Percentiles rank a stretch among this genome's conserved stretches.
These are phyloP conservation scores for Hyphopichia khmerensis DNA, from an alignment of 1,139 yeast species.

Conservation along the genomic window DNA sequence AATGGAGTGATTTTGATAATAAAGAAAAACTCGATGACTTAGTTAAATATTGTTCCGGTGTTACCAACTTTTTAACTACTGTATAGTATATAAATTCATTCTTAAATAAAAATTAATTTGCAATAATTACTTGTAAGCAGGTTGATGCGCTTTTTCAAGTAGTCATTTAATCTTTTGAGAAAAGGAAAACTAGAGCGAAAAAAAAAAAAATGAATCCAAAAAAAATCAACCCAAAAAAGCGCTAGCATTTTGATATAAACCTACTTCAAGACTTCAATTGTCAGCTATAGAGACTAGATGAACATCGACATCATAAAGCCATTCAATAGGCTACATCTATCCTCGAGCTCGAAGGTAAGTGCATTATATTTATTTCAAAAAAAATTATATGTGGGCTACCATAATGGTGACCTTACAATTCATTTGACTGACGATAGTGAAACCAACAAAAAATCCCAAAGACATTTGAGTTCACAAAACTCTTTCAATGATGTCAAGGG, in stretches of 20 bases:
- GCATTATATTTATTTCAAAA: slow-evolving; percentile 20
- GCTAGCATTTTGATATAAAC: too few relatives aligned
- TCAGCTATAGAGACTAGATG: slow-evolving; percentile 10
- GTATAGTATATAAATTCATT: slow-evolving; percentile 18
- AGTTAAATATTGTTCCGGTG: slow-evolving; percentile 83
- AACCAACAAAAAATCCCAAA: neutral
- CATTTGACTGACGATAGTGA: slow-evolving; percentile 10
- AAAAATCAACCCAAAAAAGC: too few relatives aligned
- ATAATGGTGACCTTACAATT: slow-evolving; percentile 36
- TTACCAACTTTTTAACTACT: slow-evolving; percentile 58
- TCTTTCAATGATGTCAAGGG: slow-evolving; percentile 27
- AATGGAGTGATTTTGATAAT: slow-evolving; percentile 50
- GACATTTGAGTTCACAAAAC: slow-evolving; percentile 11
- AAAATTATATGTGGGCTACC: slow-evolving; percentile 32
- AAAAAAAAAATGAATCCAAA: neutral
- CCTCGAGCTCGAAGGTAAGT: slow-evolving; percentile 20
- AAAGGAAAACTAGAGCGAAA: neutral
- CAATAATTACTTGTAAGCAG: too few relatives aligned
- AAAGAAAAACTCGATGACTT: slow-evolving; percentile 61
- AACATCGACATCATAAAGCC: slow-evolving; percentile 37
- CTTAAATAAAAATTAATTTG: too few relatives aligned
- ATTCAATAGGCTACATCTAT: slow-evolving; percentile 24
- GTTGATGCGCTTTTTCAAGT: too few relatives aligned
- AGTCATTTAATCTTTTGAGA: neutral
- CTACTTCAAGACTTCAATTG: too few relatives aligned